phyloP scores from a whole-genome alignment of 2,329 filamentous ascomycete species.

The Monosporascus sp. region DNA sequence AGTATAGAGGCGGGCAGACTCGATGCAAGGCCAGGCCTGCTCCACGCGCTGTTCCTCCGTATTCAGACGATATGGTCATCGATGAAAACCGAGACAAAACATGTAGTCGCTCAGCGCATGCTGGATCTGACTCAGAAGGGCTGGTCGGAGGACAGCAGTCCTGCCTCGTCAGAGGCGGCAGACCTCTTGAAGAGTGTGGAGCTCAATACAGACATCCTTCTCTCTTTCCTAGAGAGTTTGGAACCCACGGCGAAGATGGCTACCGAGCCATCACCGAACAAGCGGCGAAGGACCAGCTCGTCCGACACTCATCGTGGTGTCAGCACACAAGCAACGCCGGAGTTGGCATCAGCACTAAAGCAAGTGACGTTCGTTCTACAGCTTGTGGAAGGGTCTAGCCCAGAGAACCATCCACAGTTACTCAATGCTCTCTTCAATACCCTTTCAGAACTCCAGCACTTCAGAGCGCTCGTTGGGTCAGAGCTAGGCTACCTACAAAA shows the following conservation, averaged over 20 bases:
- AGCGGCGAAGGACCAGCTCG: conserved; percentile 73
- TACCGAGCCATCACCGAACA: conserved; percentile 66
- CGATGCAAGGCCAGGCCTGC: conserved; percentile 47
- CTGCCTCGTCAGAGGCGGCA: conserved; percentile 54
- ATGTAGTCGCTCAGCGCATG: conserved; percentile 55
- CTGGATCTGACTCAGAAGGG: conserved; percentile 53
- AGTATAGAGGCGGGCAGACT: conserved; percentile 37
- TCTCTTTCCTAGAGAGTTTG: conserved; percentile 67
- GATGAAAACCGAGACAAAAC: conserved; percentile 59
- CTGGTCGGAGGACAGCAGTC: conserved; percentile 28
- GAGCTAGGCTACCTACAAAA: conserved; percentile 89
- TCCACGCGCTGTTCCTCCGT: conserved; percentile 61
- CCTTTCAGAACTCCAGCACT: conserved; percentile 81
- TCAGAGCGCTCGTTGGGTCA: conserved; percentile 73
- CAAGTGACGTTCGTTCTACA: conserved; percentile 85
- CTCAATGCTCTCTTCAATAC: conserved; percentile 75
- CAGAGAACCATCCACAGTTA: conserved; percentile 69
- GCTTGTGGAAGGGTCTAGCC: conserved; percentile 74
- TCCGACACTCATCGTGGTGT: conserved; percentile 58
- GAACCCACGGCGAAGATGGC: conserved; percentile 69
- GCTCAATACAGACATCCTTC: conserved; percentile 68
- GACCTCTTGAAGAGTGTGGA: conserved; percentile 68
- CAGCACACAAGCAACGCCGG: conserved; percentile 56
- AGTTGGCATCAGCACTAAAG: conserved; percentile 62
- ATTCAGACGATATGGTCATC: conserved; percentile 67